A percentile compares a stretch with the other conserved stretches of the same genome.
These are phyloP conservation scores for Symbiotaphrina buchneri DNA, from an alignment of 495 filamentous ascomycete genomes.

Conservation along the genomic window DNA sequence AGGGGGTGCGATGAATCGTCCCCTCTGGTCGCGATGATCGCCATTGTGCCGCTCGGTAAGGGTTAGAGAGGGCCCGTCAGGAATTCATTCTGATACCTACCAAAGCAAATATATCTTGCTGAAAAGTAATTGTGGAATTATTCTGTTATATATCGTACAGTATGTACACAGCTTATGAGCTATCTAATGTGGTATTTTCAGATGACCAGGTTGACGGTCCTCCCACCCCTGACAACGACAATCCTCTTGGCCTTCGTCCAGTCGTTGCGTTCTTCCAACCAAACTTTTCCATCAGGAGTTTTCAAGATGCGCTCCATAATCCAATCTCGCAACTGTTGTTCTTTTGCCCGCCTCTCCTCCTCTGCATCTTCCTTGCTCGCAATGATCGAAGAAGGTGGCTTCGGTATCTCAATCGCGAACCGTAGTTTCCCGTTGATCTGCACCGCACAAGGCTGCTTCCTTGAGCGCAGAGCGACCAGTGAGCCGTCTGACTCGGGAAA, in stretches of 20 bases:
- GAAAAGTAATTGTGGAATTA: no score
- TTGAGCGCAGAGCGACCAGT: constrained; percentile 13
- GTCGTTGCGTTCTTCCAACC: constrained; percentile 23
- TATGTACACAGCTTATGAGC: no score
- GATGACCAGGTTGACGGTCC: constrained; percentile 25
- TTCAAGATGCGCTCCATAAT: constrained; percentile 27
- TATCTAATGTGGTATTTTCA: constrained; percentile 9
- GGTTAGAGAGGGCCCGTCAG: no score
- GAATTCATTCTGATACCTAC: no score
- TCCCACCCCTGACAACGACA: constrained; percentile 23
- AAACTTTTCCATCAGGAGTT: constrained; percentile 21
- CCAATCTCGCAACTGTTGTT: constrained; percentile 23
- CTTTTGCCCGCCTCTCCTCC: constrained; percentile 15
- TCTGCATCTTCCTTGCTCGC: constrained; percentile 8
- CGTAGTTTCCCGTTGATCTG: constrained; percentile 57
- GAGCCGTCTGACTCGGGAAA: constrained; percentile 33
- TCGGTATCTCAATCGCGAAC: constrained; percentile 18
- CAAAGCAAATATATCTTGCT: no score
- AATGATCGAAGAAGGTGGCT: constrained; percentile 4
- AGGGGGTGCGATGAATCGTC: no score
- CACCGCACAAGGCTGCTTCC: constrained; percentile 29
- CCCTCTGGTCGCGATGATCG: no score
- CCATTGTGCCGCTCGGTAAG: no score
- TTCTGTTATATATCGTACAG: no score
- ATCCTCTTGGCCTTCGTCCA: constrained; percentile 21